These are phyloP conservation scores for Ceratocystis diversiconidia DNA, from an alignment of 2,329 filamentous ascomycete genomes.

Conservation along the genomic window DNA sequence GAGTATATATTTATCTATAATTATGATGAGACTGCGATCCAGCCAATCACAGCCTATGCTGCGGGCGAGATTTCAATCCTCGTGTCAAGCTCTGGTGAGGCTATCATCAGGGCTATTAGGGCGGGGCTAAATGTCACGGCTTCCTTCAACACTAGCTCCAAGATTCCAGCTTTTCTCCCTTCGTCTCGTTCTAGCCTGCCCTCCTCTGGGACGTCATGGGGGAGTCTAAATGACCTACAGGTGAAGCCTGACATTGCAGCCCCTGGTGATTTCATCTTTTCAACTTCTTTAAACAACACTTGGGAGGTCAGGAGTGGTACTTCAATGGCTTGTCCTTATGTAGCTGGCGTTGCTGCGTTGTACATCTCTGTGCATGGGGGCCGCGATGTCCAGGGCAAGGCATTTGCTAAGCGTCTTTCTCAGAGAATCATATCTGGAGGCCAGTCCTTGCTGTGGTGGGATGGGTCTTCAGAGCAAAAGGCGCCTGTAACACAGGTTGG, in stretches of 20 bases:
- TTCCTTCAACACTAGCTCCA: conserved; percentile 26
- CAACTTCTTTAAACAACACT: conserved; percentile 31
- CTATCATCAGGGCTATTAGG: conserved; percentile 22
- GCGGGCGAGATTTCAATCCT: conserved; percentile 10
- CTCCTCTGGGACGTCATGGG: background rate
- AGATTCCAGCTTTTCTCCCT: conserved; percentile 2
- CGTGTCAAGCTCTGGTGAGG: conserved; percentile 20
- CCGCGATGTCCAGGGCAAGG: conserved; percentile 26
- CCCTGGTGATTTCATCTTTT: conserved; percentile 37
- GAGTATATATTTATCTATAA: conserved; percentile 21
- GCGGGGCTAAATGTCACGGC: conserved; percentile 27
- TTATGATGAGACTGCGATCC: conserved; percentile 16
- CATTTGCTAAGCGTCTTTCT: background rate
- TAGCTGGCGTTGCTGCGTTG: conserved; percentile 37
- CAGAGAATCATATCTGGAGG: conserved; percentile 14
- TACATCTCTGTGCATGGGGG: conserved; percentile 32
- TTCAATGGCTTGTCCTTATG: conserved; percentile 42
- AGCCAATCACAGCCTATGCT: conserved; percentile 17
- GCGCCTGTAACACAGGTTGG: conserved; percentile 27
- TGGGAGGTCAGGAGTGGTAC: conserved; percentile 39
- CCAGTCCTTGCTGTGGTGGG: conserved; percentile 3
- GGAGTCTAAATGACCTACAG: conserved; percentile 30
- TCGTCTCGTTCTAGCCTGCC: no score
- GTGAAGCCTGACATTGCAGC: conserved; percentile 38
- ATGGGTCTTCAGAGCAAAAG: conserved; percentile 22